A percentile compares a stretch with the other conserved stretches of the same genome.
These are phyloP conservation scores for Bruguiera sexangula DNA, from an alignment of 345 rosid genomes.

Conservation along the genomic window DNA sequence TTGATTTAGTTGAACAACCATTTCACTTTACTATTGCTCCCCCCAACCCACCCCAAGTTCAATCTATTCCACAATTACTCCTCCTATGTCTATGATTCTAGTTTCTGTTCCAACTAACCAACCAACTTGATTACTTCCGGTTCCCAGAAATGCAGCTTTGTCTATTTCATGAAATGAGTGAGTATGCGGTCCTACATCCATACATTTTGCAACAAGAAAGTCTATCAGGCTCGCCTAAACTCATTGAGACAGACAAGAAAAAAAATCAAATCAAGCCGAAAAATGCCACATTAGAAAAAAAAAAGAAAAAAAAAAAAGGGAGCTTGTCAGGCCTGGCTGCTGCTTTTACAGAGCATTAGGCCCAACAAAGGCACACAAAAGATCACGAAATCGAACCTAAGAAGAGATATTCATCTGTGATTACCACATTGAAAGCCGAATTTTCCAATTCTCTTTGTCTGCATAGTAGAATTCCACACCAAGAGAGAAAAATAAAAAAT, in stretches of 20 bases:
- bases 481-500: not conserved
- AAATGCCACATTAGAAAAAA: no score
- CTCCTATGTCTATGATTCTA: no score
- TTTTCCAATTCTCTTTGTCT: conserved; percentile 64
- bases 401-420: not conserved
- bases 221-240: no score
- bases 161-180: not conserved
- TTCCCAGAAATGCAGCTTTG: not conserved
- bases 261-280: no score
- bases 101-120: no score
- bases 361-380: not conserved
- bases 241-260: no score
- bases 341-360: not conserved
- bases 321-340: no score
- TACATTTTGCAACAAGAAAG: not conserved
- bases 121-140: not conserved
- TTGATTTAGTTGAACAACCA: no score
- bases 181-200: not conserved
- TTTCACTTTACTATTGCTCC: no score
- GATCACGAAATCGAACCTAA: not conserved
- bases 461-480: conserved; percentile 16
- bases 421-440: conserved; percentile 71
- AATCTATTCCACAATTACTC: no score
- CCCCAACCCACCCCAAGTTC: no score
- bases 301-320: no score